Evolutionary conservation across 2,329 filamentous ascomycete genomes (phyloP).

Genomic region (Cladosporium austrohemisphaericum): DNA sequence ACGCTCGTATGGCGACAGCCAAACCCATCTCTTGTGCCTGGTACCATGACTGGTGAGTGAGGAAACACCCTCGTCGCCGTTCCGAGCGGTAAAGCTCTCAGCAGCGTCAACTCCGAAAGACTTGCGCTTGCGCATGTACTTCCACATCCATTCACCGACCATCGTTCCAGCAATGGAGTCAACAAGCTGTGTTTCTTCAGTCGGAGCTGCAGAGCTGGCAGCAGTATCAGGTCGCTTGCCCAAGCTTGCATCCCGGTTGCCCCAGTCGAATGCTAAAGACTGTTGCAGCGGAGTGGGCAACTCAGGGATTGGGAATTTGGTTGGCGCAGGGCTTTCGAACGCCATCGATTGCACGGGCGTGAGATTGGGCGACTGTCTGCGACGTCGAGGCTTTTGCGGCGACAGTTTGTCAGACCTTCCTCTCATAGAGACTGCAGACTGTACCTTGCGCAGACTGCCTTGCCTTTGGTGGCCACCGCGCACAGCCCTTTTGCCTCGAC

Average conservation of each 20-base stretch:
- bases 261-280: conserved; percentile 18
- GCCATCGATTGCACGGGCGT: conserved; percentile 36
- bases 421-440: conserved; percentile 71
- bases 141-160: conserved; percentile 97
- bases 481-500: conserved; percentile 18
- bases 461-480: conserved; percentile 23
- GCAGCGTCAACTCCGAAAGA: conserved; percentile 73
- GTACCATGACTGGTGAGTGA: conserved; percentile 63
- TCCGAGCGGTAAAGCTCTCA: conserved; percentile 48
- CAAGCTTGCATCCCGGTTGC: background rate
- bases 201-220: conserved; percentile 5
- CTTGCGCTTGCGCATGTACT: conserved; percentile 81
- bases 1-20: conserved; percentile 93
- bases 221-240: conserved; percentile 11
- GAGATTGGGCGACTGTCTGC: conserved; percentile 31
- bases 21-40: conserved; percentile 94
- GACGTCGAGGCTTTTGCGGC: conserved; percentile 39
- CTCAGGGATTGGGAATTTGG: conserved; percentile 33
- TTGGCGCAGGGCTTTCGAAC: conserved; percentile 31
- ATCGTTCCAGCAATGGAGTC: conserved; percentile 97
- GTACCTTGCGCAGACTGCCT: conserved; percentile 68
- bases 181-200: conserved; percentile 63
- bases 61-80: conserved; percentile 54
- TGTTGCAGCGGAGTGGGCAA: conserved; percentile 29
- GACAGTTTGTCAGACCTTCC: conserved; percentile 55